Evolutionary conservation across 208 protist species (phyloP).

Genomic region (Angomonas ambiguus): DNA sequence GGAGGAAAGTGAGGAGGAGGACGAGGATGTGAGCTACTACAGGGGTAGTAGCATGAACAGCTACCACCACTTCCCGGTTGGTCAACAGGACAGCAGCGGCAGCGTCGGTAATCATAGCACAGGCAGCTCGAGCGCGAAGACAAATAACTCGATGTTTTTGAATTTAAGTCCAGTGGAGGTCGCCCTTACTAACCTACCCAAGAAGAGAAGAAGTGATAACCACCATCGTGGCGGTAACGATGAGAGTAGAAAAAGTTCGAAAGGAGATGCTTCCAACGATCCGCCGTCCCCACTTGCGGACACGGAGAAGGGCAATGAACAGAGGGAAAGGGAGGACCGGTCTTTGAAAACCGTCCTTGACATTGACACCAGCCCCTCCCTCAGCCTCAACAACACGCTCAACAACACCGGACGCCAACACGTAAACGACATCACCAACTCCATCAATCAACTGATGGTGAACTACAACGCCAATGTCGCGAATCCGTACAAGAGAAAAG

Average conservation of each 20-base stretch:
- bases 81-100: neutral
- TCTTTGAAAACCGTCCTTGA: neutral
- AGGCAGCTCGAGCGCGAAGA: neutral
- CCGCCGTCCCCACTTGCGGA: too few relatives aligned
- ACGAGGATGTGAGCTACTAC: neutral
- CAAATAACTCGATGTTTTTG: neutral
- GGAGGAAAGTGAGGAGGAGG: neutral
- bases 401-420: slow-evolving; percentile 7
- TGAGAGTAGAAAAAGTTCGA: neutral
- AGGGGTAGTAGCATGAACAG: neutral
- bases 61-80: neutral
- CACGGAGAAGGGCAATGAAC: neutral
- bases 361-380: neutral
- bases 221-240: neutral
- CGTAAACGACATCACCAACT: slow-evolving; percentile 9
- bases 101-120: neutral
- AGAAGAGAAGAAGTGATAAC: too few relatives aligned
- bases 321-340: neutral
- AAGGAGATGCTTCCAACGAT: neutral
- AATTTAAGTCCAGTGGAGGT: neutral
- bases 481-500: neutral
- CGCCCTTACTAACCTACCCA: neutral
- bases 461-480: neutral
- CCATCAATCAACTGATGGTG: neutral
- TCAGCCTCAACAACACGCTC: neutral